Percentiles rank a stretch among this genome's conserved stretches.
phyloP scores from a whole-genome alignment of 768 basidiomycete species.

The Cyathus striatus region DNA sequence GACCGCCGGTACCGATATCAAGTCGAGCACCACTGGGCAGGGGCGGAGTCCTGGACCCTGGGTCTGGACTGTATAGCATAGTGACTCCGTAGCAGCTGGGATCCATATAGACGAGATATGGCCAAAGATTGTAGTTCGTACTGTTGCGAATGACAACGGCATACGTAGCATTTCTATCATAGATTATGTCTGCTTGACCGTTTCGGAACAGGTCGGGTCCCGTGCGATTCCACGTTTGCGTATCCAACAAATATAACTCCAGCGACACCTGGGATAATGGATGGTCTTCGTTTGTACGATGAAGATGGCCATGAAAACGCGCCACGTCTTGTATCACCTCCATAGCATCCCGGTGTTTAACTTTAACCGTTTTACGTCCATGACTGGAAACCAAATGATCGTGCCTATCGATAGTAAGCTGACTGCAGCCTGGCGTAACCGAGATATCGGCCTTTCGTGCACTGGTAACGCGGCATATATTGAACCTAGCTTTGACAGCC shows the following conservation, averaged over 20 bases:
- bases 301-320: conserved; percentile 54
- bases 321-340: conserved; percentile 53
- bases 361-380: conserved; percentile 28
- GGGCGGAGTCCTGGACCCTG: conserved; percentile 30
- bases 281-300: conserved; percentile 40
- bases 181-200: conserved; percentile 42
- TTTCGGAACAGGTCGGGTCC: conserved; percentile 43
- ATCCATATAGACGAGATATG: conserved; percentile 60
- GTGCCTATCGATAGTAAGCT: conserved; percentile 39
- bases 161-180: conserved; percentile 38
- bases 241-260: conserved; percentile 48
- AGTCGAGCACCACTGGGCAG: conserved; percentile 33
- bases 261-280: conserved; percentile 47
- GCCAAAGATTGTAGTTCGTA: conserved; percentile 52
- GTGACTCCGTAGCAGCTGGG: conserved; percentile 48
- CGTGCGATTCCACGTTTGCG: conserved; percentile 32
- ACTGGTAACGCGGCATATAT: conserved; percentile 40
- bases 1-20: conserved; percentile 35
- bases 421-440: conserved; percentile 32
- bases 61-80: conserved; percentile 49
- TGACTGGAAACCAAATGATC: conserved; percentile 33
- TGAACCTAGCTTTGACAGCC: conserved; percentile 32
- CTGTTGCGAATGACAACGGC: conserved; percentile 44
- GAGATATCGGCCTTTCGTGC: conserved; percentile 46
- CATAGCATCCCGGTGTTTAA: conserved; percentile 23